Base-by-base conservation (phyloP, 1,139 yeast species). In the Kodamaea suecica region DNA sequence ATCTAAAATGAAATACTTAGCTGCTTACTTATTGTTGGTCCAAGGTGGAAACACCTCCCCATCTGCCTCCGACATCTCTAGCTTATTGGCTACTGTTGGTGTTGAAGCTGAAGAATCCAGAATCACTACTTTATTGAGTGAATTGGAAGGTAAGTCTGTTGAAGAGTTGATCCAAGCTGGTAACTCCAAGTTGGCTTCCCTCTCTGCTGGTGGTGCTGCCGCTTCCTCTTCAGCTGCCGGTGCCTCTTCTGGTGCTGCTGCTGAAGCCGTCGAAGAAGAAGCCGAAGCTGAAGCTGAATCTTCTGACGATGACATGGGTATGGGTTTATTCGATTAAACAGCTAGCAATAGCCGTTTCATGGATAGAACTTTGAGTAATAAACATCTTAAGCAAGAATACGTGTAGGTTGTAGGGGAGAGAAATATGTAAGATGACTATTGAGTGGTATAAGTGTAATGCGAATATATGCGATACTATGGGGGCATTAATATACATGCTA, bases 251-350 rank as follows among this genome's bases (percentile, higher is more conserved):
- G 61, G 63, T 45, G 66, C 59, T 46, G 66, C 54, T 53, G 69
- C 56, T 43, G 68, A 57, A 36, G 72, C 49, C 37, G 72, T 55
- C 43, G 72, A 53, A 39, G 73, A 55, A 39, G 70, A 50, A 41
- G 66, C 55, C 48, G 64, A 53, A 39, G 66, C 56, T 45, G 70
- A 56, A 49, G 66, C 54, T 52, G 62, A 55, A 58, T 45, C n/a
- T n/a, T 66, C 62, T 54, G 64, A 57, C 62, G 66, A 73, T 49
- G 88, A 80, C 63, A 83, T 75, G 59, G 92, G 81, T 69, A 82
- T 84, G 90, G 92, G 92, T 75, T 78, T 84, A 70, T 84, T 84
- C 79, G 94, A 83, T 73, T 84, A 83, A 70, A 55, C n/a, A n/a
- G n/a, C n/a, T n/a, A n/a, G n/a, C n/a, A n/a, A n/a, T n/a, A n/a